These are phyloP conservation scores for Hyphodiscus hymeniophilus DNA, from an alignment of 495 filamentous ascomycete species.

Conservation along the genomic window DNA sequence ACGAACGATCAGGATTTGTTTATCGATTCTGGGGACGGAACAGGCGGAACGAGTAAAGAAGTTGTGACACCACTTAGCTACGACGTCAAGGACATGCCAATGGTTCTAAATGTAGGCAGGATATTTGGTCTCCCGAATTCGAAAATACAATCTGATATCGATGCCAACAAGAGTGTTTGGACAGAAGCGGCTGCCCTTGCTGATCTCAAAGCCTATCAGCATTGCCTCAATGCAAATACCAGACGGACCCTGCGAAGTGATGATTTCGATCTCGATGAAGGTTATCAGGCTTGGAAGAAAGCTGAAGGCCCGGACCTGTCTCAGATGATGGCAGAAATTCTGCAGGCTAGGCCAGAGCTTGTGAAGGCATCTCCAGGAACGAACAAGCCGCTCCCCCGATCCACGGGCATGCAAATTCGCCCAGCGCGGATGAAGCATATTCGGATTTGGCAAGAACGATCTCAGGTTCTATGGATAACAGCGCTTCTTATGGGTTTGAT, in stretches of 20 bases:
- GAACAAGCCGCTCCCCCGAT: conserved; percentile 37
- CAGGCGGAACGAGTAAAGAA: conserved; percentile 58
- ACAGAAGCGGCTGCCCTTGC: conserved; percentile 84
- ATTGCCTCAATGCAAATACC: conserved; percentile 69
- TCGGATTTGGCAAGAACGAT: conserved; percentile 50
- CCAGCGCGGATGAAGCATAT: conserved; percentile 41
- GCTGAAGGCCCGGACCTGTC: conserved; percentile 73
- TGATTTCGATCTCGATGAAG: conserved; percentile 89
- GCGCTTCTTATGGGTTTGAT: conserved; percentile 58
- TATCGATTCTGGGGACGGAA: conserved; percentile 30
- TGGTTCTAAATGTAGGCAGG: conserved; percentile 76
- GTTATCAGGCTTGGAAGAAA: conserved; percentile 84
- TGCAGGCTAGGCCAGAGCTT: conserved; percentile 80
- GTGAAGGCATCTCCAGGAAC: conserved; percentile 43
- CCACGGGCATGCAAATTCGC: too few relatives aligned
- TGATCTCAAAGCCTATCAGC: conserved; percentile 89
- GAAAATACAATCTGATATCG: conserved; percentile 78
- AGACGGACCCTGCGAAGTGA: conserved; percentile 67
- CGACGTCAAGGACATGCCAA: conserved; percentile 92
- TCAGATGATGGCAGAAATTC: conserved; percentile 84
- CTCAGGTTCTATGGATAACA: conserved; percentile 23
- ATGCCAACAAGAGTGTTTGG: conserved; percentile 71
- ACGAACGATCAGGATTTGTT: conserved; percentile 89
- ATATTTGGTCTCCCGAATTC: conserved; percentile 73
- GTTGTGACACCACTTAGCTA: conserved; percentile 75